Evolutionary conservation across 2,329 filamentous ascomycete genomes (phyloP).

Genomic region (Arthrinium phaeospermum): DNA sequence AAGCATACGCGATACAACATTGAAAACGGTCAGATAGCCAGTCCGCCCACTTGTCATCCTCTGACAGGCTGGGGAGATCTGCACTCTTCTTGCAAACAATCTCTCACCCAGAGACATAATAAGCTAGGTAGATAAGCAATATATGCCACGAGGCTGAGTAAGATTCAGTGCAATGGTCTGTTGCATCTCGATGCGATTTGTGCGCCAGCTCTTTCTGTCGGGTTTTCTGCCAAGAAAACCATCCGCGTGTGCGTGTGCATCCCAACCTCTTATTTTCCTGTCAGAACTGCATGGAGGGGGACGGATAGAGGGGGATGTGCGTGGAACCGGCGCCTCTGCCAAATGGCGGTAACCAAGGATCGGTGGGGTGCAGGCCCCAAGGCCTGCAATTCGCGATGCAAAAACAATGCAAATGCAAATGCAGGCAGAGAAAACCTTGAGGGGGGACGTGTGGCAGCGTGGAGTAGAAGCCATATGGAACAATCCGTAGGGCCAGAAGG

Average conservation of each 20-base stretch:
- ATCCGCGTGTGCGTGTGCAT: constrained; percentile 4
- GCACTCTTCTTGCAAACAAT: background rate
- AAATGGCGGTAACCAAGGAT: constrained; percentile 21
- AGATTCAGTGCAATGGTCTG: background rate
- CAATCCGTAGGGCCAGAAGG: constrained; percentile 17
- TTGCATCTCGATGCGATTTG: background rate
- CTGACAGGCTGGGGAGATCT: background rate
- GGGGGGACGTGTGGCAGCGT: background rate
- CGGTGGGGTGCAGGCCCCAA: constrained; percentile 7
- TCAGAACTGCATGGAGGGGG: background rate
- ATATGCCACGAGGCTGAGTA: background rate
- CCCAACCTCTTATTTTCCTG: constrained; percentile 17
- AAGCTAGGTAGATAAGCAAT: background rate
- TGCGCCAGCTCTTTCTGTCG: background rate
- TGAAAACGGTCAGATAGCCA: background rate
- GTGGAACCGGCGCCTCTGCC: constrained; percentile 7
- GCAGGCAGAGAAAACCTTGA: constrained; percentile 7
- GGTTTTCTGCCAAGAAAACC: background rate
- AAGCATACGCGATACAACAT: background rate
- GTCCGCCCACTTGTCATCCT: constrained; percentile 2
- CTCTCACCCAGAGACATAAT: background rate
- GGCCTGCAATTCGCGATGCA: constrained; percentile 11
- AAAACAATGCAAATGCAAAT: constrained; percentile 6
- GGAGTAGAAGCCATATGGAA: constrained; percentile 21
- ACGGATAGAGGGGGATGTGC: constrained; percentile 10